Evolutionary conservation across 768 basidiomycete species (phyloP).

Genomic region (Coprinopsis strossmayeri): DNA sequence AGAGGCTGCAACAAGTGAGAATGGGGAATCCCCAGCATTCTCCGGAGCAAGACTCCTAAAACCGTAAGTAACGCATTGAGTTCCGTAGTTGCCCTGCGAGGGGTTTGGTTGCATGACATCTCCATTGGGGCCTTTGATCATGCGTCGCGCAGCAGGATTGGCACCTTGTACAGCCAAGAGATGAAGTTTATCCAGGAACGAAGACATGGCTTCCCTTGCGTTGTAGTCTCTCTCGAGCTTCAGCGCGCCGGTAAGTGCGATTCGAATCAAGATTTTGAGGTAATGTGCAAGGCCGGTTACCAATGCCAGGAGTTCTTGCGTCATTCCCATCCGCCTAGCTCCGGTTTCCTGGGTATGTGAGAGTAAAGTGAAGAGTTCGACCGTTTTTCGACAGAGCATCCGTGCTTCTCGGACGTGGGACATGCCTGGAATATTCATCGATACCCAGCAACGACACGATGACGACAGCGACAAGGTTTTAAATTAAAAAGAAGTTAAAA

Average conservation of each 20-base stretch:
- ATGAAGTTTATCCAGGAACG: slow-evolving; percentile 90
- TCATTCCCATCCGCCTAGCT: slow-evolving; percentile 89
- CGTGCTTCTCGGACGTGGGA: slow-evolving; percentile 97
- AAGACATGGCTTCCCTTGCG: slow-evolving; percentile 76
- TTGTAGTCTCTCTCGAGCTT: slow-evolving; percentile 91
- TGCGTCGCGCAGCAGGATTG: slow-evolving; percentile 68
- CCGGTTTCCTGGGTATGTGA: slow-evolving; percentile 95
- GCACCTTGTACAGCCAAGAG: slow-evolving; percentile 82
- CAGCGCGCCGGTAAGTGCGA: slow-evolving; percentile 91
- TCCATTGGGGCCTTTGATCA: slow-evolving; percentile 71
- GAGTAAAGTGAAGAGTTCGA: slow-evolving; percentile 93
- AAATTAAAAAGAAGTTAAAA: slow-evolving; percentile 1
- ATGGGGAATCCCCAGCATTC: slow-evolving; percentile 84
- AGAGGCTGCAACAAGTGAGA: slow-evolving; percentile 31
- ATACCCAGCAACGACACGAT: no score
- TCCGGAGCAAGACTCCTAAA: slow-evolving; percentile 90
- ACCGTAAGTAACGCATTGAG: slow-evolving; percentile 85
- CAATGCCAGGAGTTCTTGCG: slow-evolving; percentile 91
- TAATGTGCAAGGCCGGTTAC: slow-evolving; percentile 99
- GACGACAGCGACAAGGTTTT: background rate
- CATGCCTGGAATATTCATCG: slow-evolving; percentile 72
- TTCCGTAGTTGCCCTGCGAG: slow-evolving; percentile 56
- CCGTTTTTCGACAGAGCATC: slow-evolving; percentile 97
- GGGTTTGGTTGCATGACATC: slow-evolving; percentile 40
- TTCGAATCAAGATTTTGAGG: slow-evolving; percentile 97